phyloP scores from a whole-genome alignment of 2,329 filamentous ascomycete species.

The Pseudogymnoascus sp. region DNA sequence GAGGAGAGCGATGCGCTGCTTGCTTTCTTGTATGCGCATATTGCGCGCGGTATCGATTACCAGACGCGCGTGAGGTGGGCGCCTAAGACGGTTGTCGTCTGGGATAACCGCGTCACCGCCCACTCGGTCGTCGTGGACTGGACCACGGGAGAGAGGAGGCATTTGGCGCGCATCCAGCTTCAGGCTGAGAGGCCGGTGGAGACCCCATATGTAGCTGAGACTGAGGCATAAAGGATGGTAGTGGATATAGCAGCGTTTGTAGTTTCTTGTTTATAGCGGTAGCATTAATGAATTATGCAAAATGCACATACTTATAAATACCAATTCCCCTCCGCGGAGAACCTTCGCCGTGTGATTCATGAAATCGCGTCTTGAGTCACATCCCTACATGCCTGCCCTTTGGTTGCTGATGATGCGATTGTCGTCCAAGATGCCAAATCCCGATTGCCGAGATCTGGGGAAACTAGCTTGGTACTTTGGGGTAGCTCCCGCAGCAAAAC shows the following conservation, averaged over 20 bases:
- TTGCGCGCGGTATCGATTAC: constrained; percentile 59
- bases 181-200: constrained; percentile 70
- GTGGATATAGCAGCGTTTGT: constrained; percentile 74
- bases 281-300: constrained; percentile 7
- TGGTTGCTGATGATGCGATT: constrained; percentile 3
- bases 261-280: constrained; percentile 45
- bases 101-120: constrained; percentile 74
- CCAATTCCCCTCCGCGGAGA: not conserved
- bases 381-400: not conserved
- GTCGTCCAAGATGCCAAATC: constrained; percentile 8
- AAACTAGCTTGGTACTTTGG: not conserved
- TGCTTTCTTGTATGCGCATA: constrained; percentile 66
- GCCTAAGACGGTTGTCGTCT: constrained; percentile 66
- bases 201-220: constrained; percentile 40
- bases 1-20: constrained; percentile 70
- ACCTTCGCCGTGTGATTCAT: not conserved
- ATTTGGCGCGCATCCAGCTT: constrained; percentile 71
- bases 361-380: not conserved
- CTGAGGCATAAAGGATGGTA: constrained; percentile 27
- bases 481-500: not conserved
- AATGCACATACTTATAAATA: constrained; percentile 7
- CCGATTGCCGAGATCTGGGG: constrained; percentile 2
- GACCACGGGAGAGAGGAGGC: constrained; percentile 65
- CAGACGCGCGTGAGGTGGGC: constrained; percentile 68
- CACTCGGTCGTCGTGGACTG: constrained; percentile 74